These are phyloP conservation scores for Colletotrichum cordylinicola DNA, from an alignment of 2,329 filamentous ascomycete species.

Conservation along the genomic window DNA sequence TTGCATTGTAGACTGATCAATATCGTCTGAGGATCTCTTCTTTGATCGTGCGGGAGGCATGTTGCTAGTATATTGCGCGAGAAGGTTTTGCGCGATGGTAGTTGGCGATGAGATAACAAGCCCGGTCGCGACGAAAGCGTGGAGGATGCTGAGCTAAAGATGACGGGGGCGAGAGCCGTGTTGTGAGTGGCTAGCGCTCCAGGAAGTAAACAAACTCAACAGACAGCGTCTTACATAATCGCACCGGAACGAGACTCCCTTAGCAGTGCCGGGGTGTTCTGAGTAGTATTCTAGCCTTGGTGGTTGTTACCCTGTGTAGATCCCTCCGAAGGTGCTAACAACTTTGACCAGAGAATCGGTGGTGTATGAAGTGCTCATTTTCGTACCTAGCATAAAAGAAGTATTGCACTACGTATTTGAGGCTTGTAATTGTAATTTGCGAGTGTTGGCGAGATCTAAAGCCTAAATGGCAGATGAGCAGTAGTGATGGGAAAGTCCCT, in stretches of 20 bases:
- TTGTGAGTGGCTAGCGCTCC: conserved; percentile 25
- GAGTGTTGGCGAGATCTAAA: neutral
- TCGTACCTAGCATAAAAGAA: neutral
- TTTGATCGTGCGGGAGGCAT: conserved; percentile 55
- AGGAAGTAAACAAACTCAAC: conserved; percentile 29
- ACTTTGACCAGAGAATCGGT: neutral
- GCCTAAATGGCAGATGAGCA: neutral
- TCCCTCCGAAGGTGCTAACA: neutral
- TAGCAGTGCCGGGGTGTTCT: neutral
- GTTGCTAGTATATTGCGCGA: conserved; percentile 37
- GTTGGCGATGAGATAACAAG: neutral
- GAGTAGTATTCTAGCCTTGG: neutral
- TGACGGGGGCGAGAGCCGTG: neutral
- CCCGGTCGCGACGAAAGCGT: conserved; percentile 3
- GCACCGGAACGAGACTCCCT: neutral
- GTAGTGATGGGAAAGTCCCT: neutral
- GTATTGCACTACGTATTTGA: neutral
- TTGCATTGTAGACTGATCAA: conserved; percentile 25
- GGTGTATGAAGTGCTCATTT: neutral
- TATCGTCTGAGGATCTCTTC: conserved; percentile 33
- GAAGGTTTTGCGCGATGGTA: neutral
- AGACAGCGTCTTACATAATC: conserved; percentile 17
- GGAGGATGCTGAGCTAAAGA: neutral
- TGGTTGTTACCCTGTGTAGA: neutral
- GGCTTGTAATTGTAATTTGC: neutral